phyloP scores from a whole-genome alignment of 768 basidiomycete species.

The Lyophyllum shimeji region DNA sequence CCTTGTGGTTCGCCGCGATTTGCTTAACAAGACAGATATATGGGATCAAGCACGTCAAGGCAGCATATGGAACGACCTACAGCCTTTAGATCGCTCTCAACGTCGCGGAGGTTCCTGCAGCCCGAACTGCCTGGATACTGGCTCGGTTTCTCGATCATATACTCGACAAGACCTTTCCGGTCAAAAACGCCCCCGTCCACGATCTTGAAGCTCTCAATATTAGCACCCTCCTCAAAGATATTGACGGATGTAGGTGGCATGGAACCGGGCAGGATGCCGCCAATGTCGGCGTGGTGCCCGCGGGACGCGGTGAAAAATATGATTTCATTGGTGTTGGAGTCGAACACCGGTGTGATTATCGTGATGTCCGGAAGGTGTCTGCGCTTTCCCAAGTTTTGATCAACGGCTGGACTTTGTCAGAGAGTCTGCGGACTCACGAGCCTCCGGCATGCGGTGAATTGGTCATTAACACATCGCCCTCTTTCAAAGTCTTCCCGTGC shows the following conservation, averaged over 20 bases:
- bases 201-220: slow-evolving; percentile 90
- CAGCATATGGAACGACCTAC: slow-evolving; percentile 39
- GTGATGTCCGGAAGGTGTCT: slow-evolving; percentile 77
- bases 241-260: slow-evolving; percentile 94
- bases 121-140: slow-evolving; percentile 85
- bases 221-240: slow-evolving; percentile 93
- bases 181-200: slow-evolving; percentile 84
- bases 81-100: slow-evolving; percentile 90
- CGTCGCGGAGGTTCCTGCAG: slow-evolving; percentile 83
- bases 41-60: slow-evolving; percentile 5
- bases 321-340: slow-evolving; percentile 60
- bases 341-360: slow-evolving; percentile 91
- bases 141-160: slow-evolving; percentile 82
- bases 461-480: slow-evolving; percentile 92
- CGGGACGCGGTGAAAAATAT: slow-evolving; percentile 94
- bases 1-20: slow-evolving; percentile 94
- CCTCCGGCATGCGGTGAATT: slow-evolving; percentile 90
- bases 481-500: slow-evolving; percentile 67
- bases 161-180: slow-evolving; percentile 65
- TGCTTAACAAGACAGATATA: slow-evolving; percentile 47
- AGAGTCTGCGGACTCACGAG: slow-evolving; percentile 53
- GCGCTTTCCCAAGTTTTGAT: background rate
- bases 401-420: slow-evolving; percentile 1
- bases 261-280: slow-evolving; percentile 88
- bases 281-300: slow-evolving; percentile 93